Base-by-base conservation (phyloP, 306 rosid genomes). In the Medicago ruthenica region DNA sequence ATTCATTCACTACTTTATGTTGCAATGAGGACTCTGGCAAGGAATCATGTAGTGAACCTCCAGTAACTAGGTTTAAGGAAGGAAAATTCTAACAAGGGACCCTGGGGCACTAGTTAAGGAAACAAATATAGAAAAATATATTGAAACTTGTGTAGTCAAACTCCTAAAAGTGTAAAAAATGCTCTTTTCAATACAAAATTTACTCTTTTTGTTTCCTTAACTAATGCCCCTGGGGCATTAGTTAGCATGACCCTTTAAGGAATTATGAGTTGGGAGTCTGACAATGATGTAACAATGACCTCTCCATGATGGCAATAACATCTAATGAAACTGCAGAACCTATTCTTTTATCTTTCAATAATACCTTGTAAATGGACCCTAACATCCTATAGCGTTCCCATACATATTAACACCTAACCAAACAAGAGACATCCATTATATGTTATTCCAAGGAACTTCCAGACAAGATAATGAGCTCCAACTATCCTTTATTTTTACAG, bases 31-130 rank as follows among this genome's bases (percentile, higher is more conserved):
- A 41, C 20, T 67, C 10, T 7, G 12, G 57, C 37, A 55, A 54
- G 80, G 75, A 55, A 8, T 34, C 75, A 44, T 31, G 67, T 59
- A 44, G 34, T 21, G 34, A 16, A 57, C 69, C 39, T 69, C 50
- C 70, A 31, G 18, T 45, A 31, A 58, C 70, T 34, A 69, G 31
- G 54, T 45, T 48, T 45, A 59, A 14, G 42, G 40, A 77, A 57
- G 42, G 50, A 77, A 57, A 27, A 27, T 27, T 3, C 31, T 27
- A 27, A 27, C 31, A 27, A 27, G 31, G 31, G 31, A 27, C 31
- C 31, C 31, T 27, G 31, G 31, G 31, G 4, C 31, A 27, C 31
- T 27, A 27, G 31, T 27, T 27, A 27, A 27, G 31, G 31, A 27
- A 27, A 27, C 31, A 27, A 27, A 27, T 27, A 27, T 27, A 27